Base-by-base conservation (phyloP, 306 rosid species). In the Hylodesmum podocarpum region DNA sequence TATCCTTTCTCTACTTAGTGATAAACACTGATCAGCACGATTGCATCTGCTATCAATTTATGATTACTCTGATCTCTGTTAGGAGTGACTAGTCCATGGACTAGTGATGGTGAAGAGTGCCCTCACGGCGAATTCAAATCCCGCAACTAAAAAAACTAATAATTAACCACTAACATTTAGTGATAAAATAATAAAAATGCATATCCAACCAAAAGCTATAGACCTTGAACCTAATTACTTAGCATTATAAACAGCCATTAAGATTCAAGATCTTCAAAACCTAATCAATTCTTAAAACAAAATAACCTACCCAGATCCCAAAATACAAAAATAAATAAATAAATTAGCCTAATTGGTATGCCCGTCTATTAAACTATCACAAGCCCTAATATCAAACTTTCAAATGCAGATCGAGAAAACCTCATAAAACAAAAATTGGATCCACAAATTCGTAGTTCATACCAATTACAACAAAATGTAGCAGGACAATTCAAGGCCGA, bases 221-320 rank as follows among this genome's bases (percentile, higher is more conserved):
- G 12, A 39, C 49, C 19, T 11, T 21, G 14, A 44, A 43, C 19
- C 8, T 0, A 51, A 21, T 21, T 3, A 31, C 1, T 65, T 7
- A n/a, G 29, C 16, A 51, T 3, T 5, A 55, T 14, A 1, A n/a
- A 50, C 18, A 8, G 53, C 8, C 67, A 54, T 15, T 15, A 36
- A 76, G 76, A 36, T 19, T 29, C 69, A 63, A 61, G 44, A 70
- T 81, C 81, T 51, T 28, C 5, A 73, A 14, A 67, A 5, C 24
- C 47, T 34, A 18, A 3, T 8, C 18, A n/a, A n/a, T 49, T 40
- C 36, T 21, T 16, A 16, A 15, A 5, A 10, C 27, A 66, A 46
- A 29, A 25, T 15, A 57, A 24, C 21, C 72, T 15, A 41, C 36
- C 54, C 22, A 27, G 27, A 78, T 55, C 70, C n/a, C 22, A 10